Base-by-base conservation (phyloP, 352 stramenopile genomes). In the Globisporangium camurandrum region DNA sequence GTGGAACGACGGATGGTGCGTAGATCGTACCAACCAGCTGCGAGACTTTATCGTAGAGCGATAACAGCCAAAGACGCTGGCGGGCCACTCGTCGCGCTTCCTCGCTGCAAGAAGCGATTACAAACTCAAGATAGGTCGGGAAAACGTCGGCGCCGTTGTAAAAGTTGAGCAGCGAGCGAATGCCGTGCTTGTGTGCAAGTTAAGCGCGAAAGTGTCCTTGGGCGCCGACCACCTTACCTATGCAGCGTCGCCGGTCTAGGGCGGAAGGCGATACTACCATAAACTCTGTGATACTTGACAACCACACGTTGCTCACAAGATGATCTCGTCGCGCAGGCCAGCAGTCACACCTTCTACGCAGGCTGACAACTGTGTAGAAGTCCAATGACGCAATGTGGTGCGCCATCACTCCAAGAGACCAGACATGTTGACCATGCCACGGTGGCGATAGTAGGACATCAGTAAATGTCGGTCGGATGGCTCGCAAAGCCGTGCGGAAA, bases 381-480 rank as follows among this genome's bases (percentile, higher is more conserved):
- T 42, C 28, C 31, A 51, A 9, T 42, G 27, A 12, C 31, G 19
- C 45, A n/a, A 51, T 12, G 20, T 12, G 0, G 45, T 34, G 4
- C 12, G 0, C 31, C 28, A 51, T 20, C 45, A 36, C 23, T 33
- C n/a, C 9, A 33, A 33, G n/a, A 51, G 30, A 10, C 2, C n/a
- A 12, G 11, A 2, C 9, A 51, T 8, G 9, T 23, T 2, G 0
- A 39, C 28, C 12, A 42, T 30, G 30, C 10, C 4, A 33, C 31
- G 31, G 14, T 51, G 45, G 4, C 31, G 45, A 24, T 43, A 22
- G 19, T 23, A 43, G 0, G 45, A 51, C 45, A 51, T 51, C 19
- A 20, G 30, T 7, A 22, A 19, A 51, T 1, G 7, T 41, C 45
- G 8, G 42, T 1, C 7, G 30, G 30, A 0, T 34, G 45, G 17